Percentiles rank a stretch among this genome's conserved stretches.
Conservation (phyloP, 805 yeast species). For the Wickerhamiella siamensis region DNA sequence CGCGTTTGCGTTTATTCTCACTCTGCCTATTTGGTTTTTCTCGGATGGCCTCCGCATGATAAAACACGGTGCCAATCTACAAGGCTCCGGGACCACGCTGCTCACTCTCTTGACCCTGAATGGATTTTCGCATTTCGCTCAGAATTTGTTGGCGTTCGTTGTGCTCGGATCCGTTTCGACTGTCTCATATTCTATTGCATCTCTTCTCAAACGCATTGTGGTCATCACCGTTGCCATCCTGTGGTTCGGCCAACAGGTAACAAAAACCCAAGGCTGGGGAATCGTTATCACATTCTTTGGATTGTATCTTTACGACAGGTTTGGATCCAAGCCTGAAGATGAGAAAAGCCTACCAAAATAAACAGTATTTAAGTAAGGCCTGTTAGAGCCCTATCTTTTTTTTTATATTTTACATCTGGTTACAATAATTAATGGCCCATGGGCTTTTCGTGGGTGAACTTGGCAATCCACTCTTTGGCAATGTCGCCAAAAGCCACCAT, state of each 20-base stretch:
- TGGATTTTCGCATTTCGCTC: slow-evolving; percentile 66
- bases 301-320: slow-evolving; percentile 29
- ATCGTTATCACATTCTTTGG: slow-evolving; percentile 29
- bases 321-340: slow-evolving; percentile 20
- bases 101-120: slow-evolving; percentile 38
- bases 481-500: slow-evolving; percentile 98
- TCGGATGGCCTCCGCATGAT: slow-evolving; percentile 34
- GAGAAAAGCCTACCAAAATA: background rate
- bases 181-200: slow-evolving; percentile 73
- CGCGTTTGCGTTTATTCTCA: slow-evolving; percentile 49
- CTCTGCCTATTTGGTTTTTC: slow-evolving; percentile 58
- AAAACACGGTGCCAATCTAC: slow-evolving; percentile 9
- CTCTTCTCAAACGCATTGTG: slow-evolving; percentile 77
- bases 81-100: slow-evolving; percentile 29
- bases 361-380: background rate
- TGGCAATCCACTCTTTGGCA: slow-evolving; percentile 57
- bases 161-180: slow-evolving; percentile 70
- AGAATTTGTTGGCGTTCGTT: slow-evolving; percentile 69
- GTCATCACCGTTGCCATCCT: slow-evolving; percentile 66
- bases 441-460: slow-evolving; percentile 45
- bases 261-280: slow-evolving; percentile 29
- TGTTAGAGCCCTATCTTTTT: too few species aligned
- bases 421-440: slow-evolving; percentile 23
- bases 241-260: slow-evolving; percentile 36
- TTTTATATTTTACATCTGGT: too few species aligned